Conservation (phyloP, 306 rosid species). For the Vigna mungo region DNA sequence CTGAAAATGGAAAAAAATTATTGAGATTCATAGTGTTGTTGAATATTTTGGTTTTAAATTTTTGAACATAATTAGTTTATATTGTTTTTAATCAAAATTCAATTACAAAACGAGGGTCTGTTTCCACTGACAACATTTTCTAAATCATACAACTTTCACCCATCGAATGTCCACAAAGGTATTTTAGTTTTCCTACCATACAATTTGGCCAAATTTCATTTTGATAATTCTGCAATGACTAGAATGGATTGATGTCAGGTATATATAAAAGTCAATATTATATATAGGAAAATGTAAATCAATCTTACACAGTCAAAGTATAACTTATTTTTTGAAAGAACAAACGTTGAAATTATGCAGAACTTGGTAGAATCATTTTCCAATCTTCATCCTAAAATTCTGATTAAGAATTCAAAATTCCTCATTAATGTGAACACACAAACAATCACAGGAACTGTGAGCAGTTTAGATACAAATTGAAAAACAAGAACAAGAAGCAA, state of each 20-base stretch:
- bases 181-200: background rate
- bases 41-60: background rate
- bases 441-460: background rate
- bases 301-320: no score
- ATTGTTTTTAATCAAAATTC: background rate
- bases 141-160: background rate
- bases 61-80: background rate
- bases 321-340: background rate
- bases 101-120: background rate
- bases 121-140: constrained; percentile 2
- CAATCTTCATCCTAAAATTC: no score
- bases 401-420: no score
- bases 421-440: background rate
- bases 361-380: no score
- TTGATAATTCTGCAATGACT: background rate
- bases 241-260: background rate
- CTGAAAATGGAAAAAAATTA: background rate
- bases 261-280: background rate
- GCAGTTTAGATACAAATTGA: background rate
- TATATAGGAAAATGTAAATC: no score
- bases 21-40: background rate
- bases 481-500: background rate
- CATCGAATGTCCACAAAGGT: background rate
- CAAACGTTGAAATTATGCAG: no score
- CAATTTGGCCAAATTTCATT: background rate